Evolutionary conservation across 768 basidiomycete species (phyloP), one percentile per base, ranked within the genome.

Genomic region (Lepiota venenata): DNA sequence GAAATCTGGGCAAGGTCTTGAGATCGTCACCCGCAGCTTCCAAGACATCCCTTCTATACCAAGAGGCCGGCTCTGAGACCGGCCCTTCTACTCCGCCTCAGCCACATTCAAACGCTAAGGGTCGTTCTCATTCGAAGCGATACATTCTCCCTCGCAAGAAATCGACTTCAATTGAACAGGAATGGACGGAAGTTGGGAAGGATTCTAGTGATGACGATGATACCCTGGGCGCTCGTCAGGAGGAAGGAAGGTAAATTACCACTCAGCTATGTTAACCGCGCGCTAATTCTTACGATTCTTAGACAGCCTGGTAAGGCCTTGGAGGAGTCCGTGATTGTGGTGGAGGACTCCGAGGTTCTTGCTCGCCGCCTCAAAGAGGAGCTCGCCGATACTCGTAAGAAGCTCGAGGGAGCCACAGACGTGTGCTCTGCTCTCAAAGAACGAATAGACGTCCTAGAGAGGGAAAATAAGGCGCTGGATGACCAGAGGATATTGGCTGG

Each of bases 141-240:
- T 46, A 10, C 35, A 6, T 18, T 27, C 22, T 40, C 39, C 16
- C 44, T 20, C 32, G 39, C 8, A 54, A 47, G 52, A 36, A 44
- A 27, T 37, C 52, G 40, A 32, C 52, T 36, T 46, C 45, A 46
- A 37, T 40, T 44, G 52, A 54, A 54, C 52, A 47, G 18, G 52
- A 54, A 27, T 54, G 52, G 52, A 54, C 18, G 25, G 52, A 54
- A 2, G 52, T 47, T 29, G 52, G 32, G 14, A 27, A 47, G 18
- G 52, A 47, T 54, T 54, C 52, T 29, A 54, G 52, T 39, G 52
- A 54, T 27, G 52, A 54, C 29, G 52, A 54, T 32, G 52, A 40
- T 38, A 40, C 40, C 38, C 9, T 12, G 12, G 29, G 18, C 2
- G 37, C 29, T 39, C 44, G 9, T 5, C 27, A 41, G 10, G 38